phyloP scores from a whole-genome alignment of 2,329 filamentous ascomycete species.

The Colletotrichum euphorbiae region DNA sequence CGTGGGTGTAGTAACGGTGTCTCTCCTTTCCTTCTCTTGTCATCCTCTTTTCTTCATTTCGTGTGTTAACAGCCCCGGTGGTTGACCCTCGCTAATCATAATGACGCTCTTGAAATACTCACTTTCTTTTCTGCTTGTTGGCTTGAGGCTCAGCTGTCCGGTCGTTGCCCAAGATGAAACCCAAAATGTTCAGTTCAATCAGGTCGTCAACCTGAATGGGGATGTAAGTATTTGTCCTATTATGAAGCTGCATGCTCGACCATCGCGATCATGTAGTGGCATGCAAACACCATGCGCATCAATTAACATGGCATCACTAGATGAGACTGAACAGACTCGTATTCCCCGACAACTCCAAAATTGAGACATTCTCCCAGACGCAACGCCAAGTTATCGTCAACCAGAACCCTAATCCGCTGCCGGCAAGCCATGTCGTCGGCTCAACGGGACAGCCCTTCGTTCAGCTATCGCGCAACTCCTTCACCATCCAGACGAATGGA shows the following conservation, averaged over 20 bases:
- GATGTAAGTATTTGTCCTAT: conserved; percentile 38
- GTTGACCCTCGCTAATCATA: conserved; percentile 41
- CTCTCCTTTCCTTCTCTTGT: conserved; percentile 36
- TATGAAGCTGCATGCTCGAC: neutral
- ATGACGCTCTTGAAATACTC: conserved; percentile 40
- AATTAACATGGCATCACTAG: conserved; percentile 23
- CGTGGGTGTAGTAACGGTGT: conserved; percentile 40
- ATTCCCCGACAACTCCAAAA: conserved; percentile 42
- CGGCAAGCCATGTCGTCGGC: conserved; percentile 42
- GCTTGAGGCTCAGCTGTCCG: conserved; percentile 32
- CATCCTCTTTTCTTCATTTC: conserved; percentile 22
- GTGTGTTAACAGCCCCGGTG: conserved; percentile 33
- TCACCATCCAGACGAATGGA: conserved; percentile 42
- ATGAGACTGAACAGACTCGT: conserved; percentile 41
- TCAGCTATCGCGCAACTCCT: conserved; percentile 41
- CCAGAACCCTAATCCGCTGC: conserved; percentile 42
- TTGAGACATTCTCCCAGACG: conserved; percentile 43
- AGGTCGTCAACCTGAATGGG: conserved; percentile 42
- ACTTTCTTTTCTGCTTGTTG: conserved; percentile 36
- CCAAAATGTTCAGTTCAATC: conserved; percentile 41
- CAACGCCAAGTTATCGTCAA: conserved; percentile 42
- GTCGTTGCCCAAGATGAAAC: conserved; percentile 36
- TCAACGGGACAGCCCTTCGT: conserved; percentile 43
- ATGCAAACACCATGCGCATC: neutral
- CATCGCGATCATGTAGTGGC: neutral